Base-by-base conservation (phyloP, 2,329 filamentous ascomycete genomes). In the Ramularia endophylla region DNA sequence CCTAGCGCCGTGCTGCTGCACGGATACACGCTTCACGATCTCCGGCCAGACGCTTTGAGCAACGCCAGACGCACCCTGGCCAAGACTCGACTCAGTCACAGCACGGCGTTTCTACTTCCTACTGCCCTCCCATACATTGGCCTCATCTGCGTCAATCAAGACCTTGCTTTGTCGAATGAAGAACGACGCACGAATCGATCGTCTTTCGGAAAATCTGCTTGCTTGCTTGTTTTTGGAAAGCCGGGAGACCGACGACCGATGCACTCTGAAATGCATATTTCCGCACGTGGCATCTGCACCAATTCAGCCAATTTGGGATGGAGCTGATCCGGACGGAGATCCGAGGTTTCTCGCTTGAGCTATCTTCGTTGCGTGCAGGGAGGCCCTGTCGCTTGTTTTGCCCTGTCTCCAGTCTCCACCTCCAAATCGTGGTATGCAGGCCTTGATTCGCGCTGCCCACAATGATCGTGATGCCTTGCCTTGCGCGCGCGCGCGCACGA, bases 281-380 rank as follows among this genome's bases (percentile, higher is more conserved):
- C 22, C 37, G 29, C 29, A 32, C 27, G 37, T 32, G 39, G 39
- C 31, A 34, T 18, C 32, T 36, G 31, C 31, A 19, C 28, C 25
- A 25, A 19, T 17, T 25, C 22, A 31, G 32, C 19, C 38, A 36
- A 18, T 34, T n/a, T 40, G 25, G 36, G 13, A 27, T 34, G 15
- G 27, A 13, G 31, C 35, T 41, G 53, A 57, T 57, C 53, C 53
- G 53, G 50, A 44, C 46, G 47, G 36, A 39, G 44, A 46, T 41
- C 54, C 54, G 54, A 50, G 41, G 42, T 33, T 22, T 35, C 27
- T 41, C 22, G 38, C 28, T 45, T 31, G 39, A 41, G 36, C 46
- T 47, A 51, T 51, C 43, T 48, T 46, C 44, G 47, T 46, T 43
- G 30, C 30, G 30, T 16, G 42, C 15, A 15, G 18, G 13, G 31